Evolutionary conservation across 1,284 basidiomycete genomes (phyloP).

Genomic region (Trichosporon coremiiforme): DNA sequence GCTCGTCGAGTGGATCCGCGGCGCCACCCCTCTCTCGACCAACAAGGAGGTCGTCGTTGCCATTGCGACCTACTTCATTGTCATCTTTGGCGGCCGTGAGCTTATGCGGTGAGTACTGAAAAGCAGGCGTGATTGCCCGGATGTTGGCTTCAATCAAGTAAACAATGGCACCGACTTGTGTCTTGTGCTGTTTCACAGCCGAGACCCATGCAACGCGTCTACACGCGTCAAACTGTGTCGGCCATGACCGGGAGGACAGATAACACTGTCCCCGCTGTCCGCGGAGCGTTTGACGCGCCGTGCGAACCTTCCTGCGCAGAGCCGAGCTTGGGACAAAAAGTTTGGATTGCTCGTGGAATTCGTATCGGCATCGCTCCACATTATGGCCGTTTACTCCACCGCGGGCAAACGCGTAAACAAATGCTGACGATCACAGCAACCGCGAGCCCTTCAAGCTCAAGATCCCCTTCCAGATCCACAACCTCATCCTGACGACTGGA

Average conservation of each 20-base stretch:
- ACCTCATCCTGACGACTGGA: slow-evolving; percentile 79
- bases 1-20: slow-evolving; percentile 50
- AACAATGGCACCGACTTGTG: slow-evolving; percentile 3
- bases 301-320: background rate
- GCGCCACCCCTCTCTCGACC: slow-evolving; percentile 74
- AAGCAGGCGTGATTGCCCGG: background rate
- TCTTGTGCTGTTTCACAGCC: background rate
- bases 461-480: slow-evolving; percentile 87
- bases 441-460: slow-evolving; percentile 76
- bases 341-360: background rate
- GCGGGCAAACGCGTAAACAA: background rate
- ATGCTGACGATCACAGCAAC: slow-evolving; percentile 52
- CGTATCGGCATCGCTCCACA: background rate
- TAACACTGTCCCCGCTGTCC: too few relatives aligned
- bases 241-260: background rate
- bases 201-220: background rate
- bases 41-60: slow-evolving; percentile 69
- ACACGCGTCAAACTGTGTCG: background rate
- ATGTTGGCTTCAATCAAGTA: background rate
- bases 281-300: background rate
- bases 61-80: slow-evolving; percentile 77
- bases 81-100: slow-evolving; percentile 83
- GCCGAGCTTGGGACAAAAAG: background rate
- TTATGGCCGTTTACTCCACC: slow-evolving; percentile 9
- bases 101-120: slow-evolving; percentile 68